These are phyloP conservation scores for Tephrocybe sp. DNA, from an alignment of 768 basidiomycete species.

Conservation along the genomic window DNA sequence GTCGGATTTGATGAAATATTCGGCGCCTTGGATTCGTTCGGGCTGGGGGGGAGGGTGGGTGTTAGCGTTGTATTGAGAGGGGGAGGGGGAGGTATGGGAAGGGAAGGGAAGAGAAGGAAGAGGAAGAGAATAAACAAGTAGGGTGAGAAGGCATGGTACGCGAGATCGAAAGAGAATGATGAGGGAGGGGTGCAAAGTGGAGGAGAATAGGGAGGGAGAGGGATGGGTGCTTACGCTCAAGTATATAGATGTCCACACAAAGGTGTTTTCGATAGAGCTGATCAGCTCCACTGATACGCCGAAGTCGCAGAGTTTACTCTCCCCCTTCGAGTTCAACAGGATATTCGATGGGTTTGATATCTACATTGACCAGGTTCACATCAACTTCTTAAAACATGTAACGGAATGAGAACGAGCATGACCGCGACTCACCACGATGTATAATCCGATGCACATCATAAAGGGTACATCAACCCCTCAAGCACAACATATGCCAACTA, in stretches of 20 bases:
- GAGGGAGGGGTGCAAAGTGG: not conserved
- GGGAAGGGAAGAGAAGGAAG: no score
- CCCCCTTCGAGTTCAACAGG: conserved; percentile 86
- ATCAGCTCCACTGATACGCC: conserved; percentile 98
- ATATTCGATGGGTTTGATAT: conserved; percentile 99
- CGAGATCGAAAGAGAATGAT: no score
- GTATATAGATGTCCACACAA: conserved; percentile 97
- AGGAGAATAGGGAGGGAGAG: conserved; percentile 1
- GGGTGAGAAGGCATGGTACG: no score
- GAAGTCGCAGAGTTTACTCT: conserved; percentile 99
- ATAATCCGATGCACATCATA: conserved; percentile 98
- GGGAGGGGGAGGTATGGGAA: conserved; percentile 9
- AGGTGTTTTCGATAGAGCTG: conserved; percentile 98
- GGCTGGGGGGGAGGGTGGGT: conserved; percentile 67
- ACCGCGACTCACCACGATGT: conserved; percentile 88
- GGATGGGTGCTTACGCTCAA: conserved; percentile 79
- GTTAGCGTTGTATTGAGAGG: no score
- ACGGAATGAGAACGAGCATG: no score
- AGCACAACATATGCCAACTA: conserved; percentile 92
- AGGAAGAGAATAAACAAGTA: no score
- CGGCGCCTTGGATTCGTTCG: conserved; percentile 97
- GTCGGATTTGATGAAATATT: conserved; percentile 97
- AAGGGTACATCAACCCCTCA: conserved; percentile 92
- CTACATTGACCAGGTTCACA: conserved; percentile 41
- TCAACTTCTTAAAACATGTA: no score